Evolutionary conservation across 768 basidiomycete species (phyloP).

Genomic region (Melanogaster broomeanus): DNA sequence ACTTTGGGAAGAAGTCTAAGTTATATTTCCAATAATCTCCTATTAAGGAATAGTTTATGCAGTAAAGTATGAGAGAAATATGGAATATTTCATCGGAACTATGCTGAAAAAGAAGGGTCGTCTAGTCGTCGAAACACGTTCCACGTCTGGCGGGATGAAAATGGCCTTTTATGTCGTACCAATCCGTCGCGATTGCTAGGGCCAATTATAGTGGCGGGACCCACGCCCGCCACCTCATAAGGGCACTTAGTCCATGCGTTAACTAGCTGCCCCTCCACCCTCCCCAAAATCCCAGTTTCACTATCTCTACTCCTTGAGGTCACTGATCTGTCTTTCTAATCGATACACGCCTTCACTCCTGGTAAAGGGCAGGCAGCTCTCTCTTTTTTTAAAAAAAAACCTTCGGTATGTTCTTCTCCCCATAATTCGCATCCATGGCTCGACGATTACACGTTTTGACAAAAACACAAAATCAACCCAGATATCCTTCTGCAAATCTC

Average conservation of each 20-base stretch:
- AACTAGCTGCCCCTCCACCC: constrained; percentile 28
- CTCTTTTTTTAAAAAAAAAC: constrained; percentile 6
- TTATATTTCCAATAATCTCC: background rate
- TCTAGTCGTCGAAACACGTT: constrained; percentile 75
- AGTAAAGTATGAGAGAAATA: constrained; percentile 13
- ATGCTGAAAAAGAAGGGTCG: constrained; percentile 32
- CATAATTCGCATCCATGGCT: constrained; percentile 29
- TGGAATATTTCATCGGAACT: constrained; percentile 19
- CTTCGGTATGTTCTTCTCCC: constrained; percentile 21
- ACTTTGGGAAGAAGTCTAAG: background rate
- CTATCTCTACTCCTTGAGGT: constrained; percentile 26
- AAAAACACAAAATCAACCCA: background rate
- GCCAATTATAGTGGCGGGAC: constrained; percentile 49
- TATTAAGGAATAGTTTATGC: constrained; percentile 9
- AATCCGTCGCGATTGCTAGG: constrained; percentile 53
- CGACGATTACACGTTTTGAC: background rate
- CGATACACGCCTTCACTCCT: constrained; percentile 19
- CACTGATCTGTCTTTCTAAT: constrained; percentile 17
- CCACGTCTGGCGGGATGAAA: constrained; percentile 67
- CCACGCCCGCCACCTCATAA: constrained; percentile 49
- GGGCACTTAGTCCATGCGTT: constrained; percentile 29
- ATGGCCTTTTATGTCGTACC: constrained; percentile 53
- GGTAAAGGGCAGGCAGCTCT: constrained; percentile 33
- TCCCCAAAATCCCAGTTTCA: constrained; percentile 27
- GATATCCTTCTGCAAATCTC: background rate